Percentiles rank a stretch among this genome's conserved stretches.
Conservation (phyloP, 208 protist species). For the Novymonas esmeraldas region DNA sequence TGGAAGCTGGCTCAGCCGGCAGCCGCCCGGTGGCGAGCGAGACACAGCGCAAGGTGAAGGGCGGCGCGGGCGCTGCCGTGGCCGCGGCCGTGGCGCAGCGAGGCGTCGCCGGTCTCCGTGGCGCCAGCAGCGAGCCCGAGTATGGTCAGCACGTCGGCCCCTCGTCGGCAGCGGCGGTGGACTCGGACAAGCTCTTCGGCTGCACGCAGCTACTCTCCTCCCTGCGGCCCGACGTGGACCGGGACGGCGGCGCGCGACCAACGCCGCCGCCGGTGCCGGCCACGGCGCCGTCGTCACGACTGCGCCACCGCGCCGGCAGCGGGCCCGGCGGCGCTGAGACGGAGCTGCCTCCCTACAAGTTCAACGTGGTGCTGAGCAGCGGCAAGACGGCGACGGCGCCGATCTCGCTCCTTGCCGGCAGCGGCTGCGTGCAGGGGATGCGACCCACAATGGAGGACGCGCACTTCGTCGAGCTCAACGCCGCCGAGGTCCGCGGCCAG, state of each 20-base stretch:
- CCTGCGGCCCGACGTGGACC: background rate
- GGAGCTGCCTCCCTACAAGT: slow-evolving; percentile 52
- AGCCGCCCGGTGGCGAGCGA: background rate
- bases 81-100: slow-evolving; percentile 2
- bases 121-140: background rate
- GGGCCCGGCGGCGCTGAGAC: background rate
- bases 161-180: too few relatives aligned
- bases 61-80: background rate
- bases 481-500: slow-evolving; percentile 49
- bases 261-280: slow-evolving; percentile 2
- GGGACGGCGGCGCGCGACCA: background rate
- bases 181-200: slow-evolving; percentile 10
- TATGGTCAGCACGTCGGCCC: background rate
- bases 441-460: slow-evolving; percentile 86
- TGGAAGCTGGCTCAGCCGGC: background rate
- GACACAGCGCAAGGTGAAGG: background rate
- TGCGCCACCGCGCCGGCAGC: background rate
- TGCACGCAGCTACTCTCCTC: slow-evolving; percentile 28
- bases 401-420: slow-evolving; percentile 55
- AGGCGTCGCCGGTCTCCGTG: background rate
- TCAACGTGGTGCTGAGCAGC: slow-evolving; percentile 76
- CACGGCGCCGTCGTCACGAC: slow-evolving; percentile 3
- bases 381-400: slow-evolving; percentile 52
- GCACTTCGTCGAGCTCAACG: slow-evolving; percentile 63
- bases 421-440: slow-evolving; percentile 71